Conservation (phyloP, 2,329 filamentous ascomycete genomes). For the Pseudogymnoascus verrucosus region DNA sequence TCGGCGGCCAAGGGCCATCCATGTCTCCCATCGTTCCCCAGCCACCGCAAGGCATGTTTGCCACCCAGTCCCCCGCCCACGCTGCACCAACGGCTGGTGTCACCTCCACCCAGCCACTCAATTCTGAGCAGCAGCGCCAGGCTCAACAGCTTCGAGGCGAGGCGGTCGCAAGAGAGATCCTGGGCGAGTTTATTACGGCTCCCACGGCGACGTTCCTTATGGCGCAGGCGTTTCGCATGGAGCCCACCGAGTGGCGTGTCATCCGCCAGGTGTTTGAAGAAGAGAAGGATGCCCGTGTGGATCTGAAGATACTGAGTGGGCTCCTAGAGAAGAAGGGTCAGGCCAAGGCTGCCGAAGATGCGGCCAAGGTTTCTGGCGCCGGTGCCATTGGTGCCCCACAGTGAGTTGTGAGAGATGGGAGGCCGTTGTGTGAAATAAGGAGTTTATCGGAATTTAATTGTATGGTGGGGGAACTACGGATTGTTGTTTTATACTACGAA, state of each 20-base stretch:
- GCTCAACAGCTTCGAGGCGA: slow-evolving; percentile 44
- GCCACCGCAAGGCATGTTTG: slow-evolving; percentile 22
- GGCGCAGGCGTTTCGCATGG: slow-evolving; percentile 59
- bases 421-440: background rate
- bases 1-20: slow-evolving; percentile 37
- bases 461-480: background rate
- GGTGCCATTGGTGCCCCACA: background rate
- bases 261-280: slow-evolving; percentile 43
- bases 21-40: slow-evolving; percentile 47
- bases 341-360: background rate
- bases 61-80: slow-evolving; percentile 14
- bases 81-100: slow-evolving; percentile 15
- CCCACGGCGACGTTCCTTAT: slow-evolving; percentile 63
- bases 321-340: background rate
- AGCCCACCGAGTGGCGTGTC: slow-evolving; percentile 65
- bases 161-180: slow-evolving; percentile 51
- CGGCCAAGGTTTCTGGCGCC: background rate
- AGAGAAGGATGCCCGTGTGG: background rate
- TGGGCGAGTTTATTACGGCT: slow-evolving; percentile 52
- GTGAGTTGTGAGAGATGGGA: background rate
- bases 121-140: slow-evolving; percentile 28
- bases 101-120: slow-evolving; percentile 27
- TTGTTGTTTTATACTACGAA: background rate
- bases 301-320: background rate
- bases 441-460: background rate